Conservation (phyloP, 2,329 filamentous ascomycete genomes). For the Xylogone sp. region DNA sequence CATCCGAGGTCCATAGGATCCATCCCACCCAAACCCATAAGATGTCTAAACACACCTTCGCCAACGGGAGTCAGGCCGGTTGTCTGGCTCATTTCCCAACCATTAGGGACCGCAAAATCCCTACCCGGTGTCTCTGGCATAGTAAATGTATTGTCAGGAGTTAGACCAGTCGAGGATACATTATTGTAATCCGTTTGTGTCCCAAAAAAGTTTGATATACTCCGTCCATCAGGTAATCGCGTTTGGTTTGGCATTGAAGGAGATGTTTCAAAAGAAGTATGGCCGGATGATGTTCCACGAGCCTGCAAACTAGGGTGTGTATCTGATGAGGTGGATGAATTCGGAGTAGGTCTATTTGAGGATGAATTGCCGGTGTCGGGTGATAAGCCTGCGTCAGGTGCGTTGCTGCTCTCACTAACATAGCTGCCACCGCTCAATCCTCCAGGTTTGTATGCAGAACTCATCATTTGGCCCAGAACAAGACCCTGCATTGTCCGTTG, state of each 20-base stretch:
- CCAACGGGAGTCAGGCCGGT: constrained; percentile 51
- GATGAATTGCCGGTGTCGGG: constrained; percentile 18
- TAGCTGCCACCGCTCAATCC: constrained; percentile 31
- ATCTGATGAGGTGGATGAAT: constrained; percentile 50
- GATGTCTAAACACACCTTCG: constrained; percentile 52
- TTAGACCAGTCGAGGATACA: constrained; percentile 16
- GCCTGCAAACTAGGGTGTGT: constrained; percentile 16
- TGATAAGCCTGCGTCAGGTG: constrained; percentile 20
- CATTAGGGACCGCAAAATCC: constrained; percentile 39
- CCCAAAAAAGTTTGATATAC: constrained; percentile 27
- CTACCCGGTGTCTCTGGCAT: constrained; percentile 35
- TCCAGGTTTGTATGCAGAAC: constrained; percentile 3
- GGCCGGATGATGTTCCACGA: constrained; percentile 31
- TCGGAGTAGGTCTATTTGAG: constrained; percentile 56
- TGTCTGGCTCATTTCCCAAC: constrained; percentile 36
- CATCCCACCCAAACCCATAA: constrained; percentile 58
- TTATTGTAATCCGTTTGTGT: constrained; percentile 15
- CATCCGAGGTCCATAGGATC: constrained; percentile 51
- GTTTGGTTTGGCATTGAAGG: constrained; percentile 41
- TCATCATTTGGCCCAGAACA: constrained; percentile 11
- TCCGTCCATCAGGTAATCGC: constrained; percentile 28
- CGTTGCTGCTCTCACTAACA: constrained; percentile 39
- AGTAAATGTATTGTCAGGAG: constrained; percentile 32
- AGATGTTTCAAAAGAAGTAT: constrained; percentile 48
- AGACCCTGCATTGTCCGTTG: constrained; percentile 18